phyloP scores from a whole-genome alignment of 371 early-diverging fungal species.

The Rhizomucor pusillus region DNA sequence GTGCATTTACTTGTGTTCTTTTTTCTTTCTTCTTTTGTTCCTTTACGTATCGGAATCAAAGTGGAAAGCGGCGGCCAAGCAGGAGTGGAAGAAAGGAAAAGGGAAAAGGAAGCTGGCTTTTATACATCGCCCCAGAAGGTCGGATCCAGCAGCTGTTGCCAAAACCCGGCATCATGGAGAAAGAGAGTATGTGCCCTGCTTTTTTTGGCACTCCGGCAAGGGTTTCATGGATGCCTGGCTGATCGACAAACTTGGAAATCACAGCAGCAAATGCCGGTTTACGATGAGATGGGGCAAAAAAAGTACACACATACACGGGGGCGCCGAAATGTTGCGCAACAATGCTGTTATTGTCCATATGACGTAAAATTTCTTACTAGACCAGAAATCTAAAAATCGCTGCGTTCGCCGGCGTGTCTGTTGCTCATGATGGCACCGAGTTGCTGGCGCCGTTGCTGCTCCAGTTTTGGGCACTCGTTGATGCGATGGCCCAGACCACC shows the following conservation, averaged over 20 bases:
- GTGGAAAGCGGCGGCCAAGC: background rate
- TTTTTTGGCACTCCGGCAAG: background rate
- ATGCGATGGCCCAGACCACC: slow-evolving; percentile 96
- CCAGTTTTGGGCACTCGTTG: slow-evolving; percentile 86
- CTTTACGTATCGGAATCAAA: background rate
- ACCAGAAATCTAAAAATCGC: slow-evolving; percentile 23
- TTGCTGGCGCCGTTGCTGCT: slow-evolving; percentile 63
- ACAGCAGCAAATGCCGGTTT: no score
- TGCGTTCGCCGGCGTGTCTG: slow-evolving; percentile 35
- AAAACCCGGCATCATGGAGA: no score
- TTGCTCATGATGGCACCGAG: slow-evolving; percentile 49
- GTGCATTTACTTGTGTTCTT: background rate
- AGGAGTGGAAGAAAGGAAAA: slow-evolving; percentile 1
- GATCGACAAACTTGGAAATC: no score
- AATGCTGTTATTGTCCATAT: no score
- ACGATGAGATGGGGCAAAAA: no score
- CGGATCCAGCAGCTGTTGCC: no score
- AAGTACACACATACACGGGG: no score
- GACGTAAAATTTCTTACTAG: no score
- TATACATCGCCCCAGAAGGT: no score
- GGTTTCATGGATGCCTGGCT: no score
- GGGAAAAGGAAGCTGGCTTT: background rate
- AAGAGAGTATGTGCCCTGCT: background rate
- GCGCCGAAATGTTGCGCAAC: no score
- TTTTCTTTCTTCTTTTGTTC: background rate